phyloP scores from a whole-genome alignment of 2,329 filamentous ascomycete genomes.

The Ascochyta pisi region DNA sequence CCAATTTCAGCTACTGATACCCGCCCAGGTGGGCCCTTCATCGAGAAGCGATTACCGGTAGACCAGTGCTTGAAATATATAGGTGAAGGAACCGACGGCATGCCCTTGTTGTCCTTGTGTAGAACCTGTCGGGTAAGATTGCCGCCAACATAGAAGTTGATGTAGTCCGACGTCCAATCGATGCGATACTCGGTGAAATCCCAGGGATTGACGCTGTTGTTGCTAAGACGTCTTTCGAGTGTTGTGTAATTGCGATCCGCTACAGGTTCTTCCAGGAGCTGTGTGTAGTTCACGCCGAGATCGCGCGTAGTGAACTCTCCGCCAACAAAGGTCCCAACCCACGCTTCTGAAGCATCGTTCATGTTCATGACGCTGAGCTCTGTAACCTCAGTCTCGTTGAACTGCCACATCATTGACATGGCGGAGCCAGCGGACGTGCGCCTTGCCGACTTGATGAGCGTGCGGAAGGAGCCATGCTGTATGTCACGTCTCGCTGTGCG shows the following conservation, averaged over 20 bases:
- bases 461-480: constrained; percentile 56
- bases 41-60: constrained; percentile 53
- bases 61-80: constrained; percentile 59
- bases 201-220: constrained; percentile 50
- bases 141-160: constrained; percentile 54
- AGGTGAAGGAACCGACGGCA: constrained; percentile 53
- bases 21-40: constrained; percentile 54
- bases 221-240: constrained; percentile 35
- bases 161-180: constrained; percentile 55
- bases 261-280: constrained; percentile 34
- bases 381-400: constrained; percentile 54
- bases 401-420: constrained; percentile 55
- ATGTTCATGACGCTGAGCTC: constrained; percentile 57
- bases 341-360: constrained; percentile 47
- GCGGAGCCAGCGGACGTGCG: constrained; percentile 50
- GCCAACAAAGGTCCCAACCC: constrained; percentile 50
- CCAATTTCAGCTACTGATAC: constrained; percentile 53
- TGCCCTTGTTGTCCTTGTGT: constrained; percentile 38
- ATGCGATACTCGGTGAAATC: constrained; percentile 56
- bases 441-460: constrained; percentile 51
- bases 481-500: constrained; percentile 55
- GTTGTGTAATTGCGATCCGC: constrained; percentile 50
- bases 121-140: constrained; percentile 46
- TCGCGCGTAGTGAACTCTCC: constrained; percentile 48
- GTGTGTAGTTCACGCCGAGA: constrained; percentile 53